These are phyloP conservation scores for Lentinula boryana DNA, from an alignment of 768 basidiomycete genomes.

Conservation along the genomic window DNA sequence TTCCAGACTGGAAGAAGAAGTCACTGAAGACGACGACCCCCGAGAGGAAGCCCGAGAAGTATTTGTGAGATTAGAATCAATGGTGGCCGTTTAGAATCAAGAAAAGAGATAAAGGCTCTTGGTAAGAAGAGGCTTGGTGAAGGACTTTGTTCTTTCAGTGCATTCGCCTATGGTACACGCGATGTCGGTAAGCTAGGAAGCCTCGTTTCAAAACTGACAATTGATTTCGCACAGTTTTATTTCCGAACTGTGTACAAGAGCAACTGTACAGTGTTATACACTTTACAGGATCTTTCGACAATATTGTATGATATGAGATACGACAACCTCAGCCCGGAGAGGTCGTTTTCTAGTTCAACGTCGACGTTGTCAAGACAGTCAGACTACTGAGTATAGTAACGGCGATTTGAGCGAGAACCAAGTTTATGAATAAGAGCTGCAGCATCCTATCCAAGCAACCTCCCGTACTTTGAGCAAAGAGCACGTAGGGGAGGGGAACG, in stretches of 20 bases:
- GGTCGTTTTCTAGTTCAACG: too few relatives aligned
- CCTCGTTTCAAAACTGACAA: background rate
- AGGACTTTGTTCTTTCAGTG: slow-evolving; percentile 1
- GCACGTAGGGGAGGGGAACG: too few relatives aligned
- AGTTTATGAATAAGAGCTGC: too few relatives aligned
- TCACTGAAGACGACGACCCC: slow-evolving; percentile 31
- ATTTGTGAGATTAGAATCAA: slow-evolving; percentile 63
- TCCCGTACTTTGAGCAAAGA: too few relatives aligned
- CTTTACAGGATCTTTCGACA: background rate
- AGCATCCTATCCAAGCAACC: too few relatives aligned
- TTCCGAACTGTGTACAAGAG: background rate
- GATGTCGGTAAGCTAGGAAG: background rate
- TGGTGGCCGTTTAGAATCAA: slow-evolving; percentile 30
- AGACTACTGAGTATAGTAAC: too few relatives aligned
- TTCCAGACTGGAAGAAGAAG: slow-evolving; percentile 38
- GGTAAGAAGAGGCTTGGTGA: background rate
- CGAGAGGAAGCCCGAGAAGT: slow-evolving; percentile 49
- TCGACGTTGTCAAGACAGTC: too few relatives aligned
- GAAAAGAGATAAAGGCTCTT: background rate
- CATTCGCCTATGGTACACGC: slow-evolving; percentile 5
- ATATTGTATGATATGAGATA: background rate
- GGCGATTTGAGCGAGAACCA: too few relatives aligned
- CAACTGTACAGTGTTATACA: background rate
- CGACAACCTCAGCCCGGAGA: background rate
- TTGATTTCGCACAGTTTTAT: background rate